phyloP scores from a whole-genome alignment of 1,284 basidiomycete genomes.

The Coniferiporia weirii region DNA sequence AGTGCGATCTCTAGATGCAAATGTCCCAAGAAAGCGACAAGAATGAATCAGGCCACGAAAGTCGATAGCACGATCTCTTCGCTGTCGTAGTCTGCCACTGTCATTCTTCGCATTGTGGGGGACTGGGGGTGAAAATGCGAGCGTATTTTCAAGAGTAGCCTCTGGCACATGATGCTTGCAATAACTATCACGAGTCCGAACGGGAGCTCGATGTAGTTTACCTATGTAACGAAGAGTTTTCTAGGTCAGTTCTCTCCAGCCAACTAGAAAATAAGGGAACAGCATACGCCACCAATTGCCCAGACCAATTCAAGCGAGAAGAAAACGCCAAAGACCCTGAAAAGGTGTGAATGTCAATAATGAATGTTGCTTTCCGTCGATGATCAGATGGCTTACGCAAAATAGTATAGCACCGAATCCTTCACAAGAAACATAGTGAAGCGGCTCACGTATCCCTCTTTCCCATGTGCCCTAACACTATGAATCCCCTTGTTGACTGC shows the following conservation, averaged over 20 bases:
- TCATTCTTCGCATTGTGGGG: too few relatives aligned
- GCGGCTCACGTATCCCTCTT: not conserved
- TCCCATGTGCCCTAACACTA: not conserved
- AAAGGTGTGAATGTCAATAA: too few relatives aligned
- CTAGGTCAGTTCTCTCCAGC: too few relatives aligned
- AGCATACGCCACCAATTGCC: not conserved
- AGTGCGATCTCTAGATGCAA: too few relatives aligned
- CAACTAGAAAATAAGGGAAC: too few relatives aligned
- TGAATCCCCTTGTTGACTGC: not conserved
- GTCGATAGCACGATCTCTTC: too few relatives aligned
- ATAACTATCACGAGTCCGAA: not conserved
- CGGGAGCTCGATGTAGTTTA: slow-evolving; percentile 1
- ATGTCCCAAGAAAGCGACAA: too few relatives aligned
- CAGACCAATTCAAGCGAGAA: not conserved
- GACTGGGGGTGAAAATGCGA: not conserved
- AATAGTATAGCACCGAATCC: not conserved
- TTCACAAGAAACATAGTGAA: not conserved
- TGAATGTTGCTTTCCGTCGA: too few relatives aligned
- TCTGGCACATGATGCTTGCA: slow-evolving; percentile 1
- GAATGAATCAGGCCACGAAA: too few relatives aligned
- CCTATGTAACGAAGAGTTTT: not conserved
- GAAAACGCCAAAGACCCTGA: not conserved
- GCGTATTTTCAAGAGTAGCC: not conserved
- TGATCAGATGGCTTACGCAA: not conserved
- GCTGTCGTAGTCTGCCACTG: too few relatives aligned